Evolutionary conservation across 148 eudicot genomes (phyloP).

Genomic region (Dysphania ambrosioides): DNA sequence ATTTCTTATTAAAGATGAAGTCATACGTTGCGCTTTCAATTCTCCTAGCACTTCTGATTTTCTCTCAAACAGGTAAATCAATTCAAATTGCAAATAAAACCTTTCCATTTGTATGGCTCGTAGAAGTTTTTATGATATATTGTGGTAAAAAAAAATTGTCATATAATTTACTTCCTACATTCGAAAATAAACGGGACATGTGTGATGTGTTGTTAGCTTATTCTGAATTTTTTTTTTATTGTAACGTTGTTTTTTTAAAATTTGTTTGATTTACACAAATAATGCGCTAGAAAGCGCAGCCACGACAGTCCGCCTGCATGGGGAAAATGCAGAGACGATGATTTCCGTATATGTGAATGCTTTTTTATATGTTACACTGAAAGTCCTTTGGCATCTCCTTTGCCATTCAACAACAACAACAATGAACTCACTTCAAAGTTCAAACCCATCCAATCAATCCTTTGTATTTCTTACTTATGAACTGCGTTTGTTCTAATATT

Average conservation of each 20-base stretch:
- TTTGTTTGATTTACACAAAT: neutral
- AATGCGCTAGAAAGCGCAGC: conserved; percentile 17
- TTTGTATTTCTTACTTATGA: too few species aligned
- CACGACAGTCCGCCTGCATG: conserved; percentile 15
- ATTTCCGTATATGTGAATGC: conserved; percentile 34
- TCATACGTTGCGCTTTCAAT: neutral
- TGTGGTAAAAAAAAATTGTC: too few species aligned
- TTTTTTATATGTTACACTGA: conserved; percentile 35
- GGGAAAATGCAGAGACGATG: conserved; percentile 37
- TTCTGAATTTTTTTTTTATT: too few species aligned
- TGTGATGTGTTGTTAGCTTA: too few species aligned
- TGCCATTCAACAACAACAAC: neutral
- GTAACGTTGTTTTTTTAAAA: too few species aligned
- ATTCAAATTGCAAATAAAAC: neutral
- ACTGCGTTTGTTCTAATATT: too few species aligned
- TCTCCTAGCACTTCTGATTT: neutral
- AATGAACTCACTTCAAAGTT: too few species aligned
- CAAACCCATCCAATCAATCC: too few species aligned
- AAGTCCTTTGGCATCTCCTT: neutral
- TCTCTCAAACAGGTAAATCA: conserved; percentile 16
- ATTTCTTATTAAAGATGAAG: conserved; percentile 2
- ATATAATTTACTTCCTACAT: neutral
- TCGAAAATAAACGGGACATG: neutral
- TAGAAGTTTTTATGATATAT: too few species aligned
- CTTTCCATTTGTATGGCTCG: neutral